Evolutionary conservation across 495 filamentous ascomycete species (phyloP).

Genomic region (Geopyxis carbonaria): DNA sequence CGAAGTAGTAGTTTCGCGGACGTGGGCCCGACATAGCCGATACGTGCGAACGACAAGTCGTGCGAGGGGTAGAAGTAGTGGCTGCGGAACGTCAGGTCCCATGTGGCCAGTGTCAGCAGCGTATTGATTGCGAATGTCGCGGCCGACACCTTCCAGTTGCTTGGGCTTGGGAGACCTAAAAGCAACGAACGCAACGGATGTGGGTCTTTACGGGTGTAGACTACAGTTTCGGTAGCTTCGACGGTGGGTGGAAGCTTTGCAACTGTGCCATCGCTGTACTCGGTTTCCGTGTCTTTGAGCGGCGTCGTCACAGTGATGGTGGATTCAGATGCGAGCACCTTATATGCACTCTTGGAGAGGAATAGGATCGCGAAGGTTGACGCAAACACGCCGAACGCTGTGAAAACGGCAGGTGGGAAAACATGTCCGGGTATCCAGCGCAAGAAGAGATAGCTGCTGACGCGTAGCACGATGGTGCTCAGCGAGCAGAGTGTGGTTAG

Average conservation of each 20-base stretch:
- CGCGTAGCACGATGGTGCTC: constrained; percentile 46
- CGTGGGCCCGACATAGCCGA: constrained; percentile 70
- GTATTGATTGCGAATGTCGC: constrained; percentile 55
- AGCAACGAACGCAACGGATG: constrained; percentile 45
- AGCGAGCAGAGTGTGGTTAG: constrained; percentile 28
- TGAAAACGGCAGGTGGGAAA: constrained; percentile 48
- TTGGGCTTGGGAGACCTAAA: constrained; percentile 57
- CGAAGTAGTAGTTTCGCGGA: constrained; percentile 68
- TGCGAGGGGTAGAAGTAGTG: constrained; percentile 45
- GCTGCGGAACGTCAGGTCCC: constrained; percentile 59
- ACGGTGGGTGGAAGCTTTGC: constrained; percentile 32
- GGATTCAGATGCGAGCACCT: constrained; percentile 41
- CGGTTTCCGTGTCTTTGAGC: constrained; percentile 15
- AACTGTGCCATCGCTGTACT: constrained; percentile 12
- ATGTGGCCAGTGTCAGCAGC: constrained; percentile 42
- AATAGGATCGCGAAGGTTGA: constrained; percentile 47
- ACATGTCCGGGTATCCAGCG: constrained; percentile 62
- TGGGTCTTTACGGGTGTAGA: constrained; percentile 27
- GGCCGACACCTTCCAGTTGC: constrained; percentile 37
- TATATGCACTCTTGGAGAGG: constrained; percentile 39
- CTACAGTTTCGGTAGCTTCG: constrained; percentile 35
- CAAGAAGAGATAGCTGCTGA: constrained; percentile 55
- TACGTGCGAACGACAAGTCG: constrained; percentile 65
- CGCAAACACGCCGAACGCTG: constrained; percentile 55
- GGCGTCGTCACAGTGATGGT: constrained; percentile 43